phyloP scores from a whole-genome alignment of 176 grass and related monocot species.

The Guadua angustifolia region DNA sequence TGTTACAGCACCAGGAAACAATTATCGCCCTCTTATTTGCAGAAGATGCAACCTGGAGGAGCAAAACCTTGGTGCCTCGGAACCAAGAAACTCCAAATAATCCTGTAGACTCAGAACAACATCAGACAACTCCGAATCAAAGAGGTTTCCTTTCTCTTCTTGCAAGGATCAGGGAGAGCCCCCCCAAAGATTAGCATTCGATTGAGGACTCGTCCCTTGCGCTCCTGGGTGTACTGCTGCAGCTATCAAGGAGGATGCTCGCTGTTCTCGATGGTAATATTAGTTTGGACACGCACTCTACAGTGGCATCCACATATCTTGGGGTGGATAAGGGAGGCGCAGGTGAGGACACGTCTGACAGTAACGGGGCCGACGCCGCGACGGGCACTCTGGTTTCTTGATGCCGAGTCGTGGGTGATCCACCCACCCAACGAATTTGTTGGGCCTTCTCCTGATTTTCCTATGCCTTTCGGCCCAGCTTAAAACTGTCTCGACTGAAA shows the following conservation, averaged over 20 bases:
- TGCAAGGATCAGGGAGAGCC: too few relatives aligned
- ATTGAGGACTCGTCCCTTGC: not conserved
- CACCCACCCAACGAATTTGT: not conserved
- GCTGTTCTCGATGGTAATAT: not conserved
- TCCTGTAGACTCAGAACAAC: not conserved
- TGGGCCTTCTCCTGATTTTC: not conserved
- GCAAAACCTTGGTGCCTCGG: not conserved
- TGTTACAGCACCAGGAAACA: too few relatives aligned
- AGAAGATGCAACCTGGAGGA: not conserved
- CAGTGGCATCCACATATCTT: slow-evolving; percentile 27
- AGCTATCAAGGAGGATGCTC: not conserved
- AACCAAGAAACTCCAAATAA: not conserved
- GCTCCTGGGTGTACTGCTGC: not conserved
- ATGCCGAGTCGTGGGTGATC: not conserved
- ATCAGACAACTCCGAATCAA: not conserved
- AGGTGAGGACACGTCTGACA: not conserved
- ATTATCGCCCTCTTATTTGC: too few relatives aligned
- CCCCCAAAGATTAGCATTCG: too few relatives aligned
- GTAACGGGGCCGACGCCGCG: not conserved
- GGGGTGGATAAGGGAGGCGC: slow-evolving; percentile 18
- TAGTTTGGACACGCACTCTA: slow-evolving; percentile 4
- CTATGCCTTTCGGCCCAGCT: not conserved
- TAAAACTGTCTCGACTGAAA: not conserved
- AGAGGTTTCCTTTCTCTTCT: too few relatives aligned
- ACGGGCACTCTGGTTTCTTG: not conserved